Evolutionary conservation across 129 eudicot species (phyloP), one percentile per base, ranked within the genome.

Genomic region (Chrysanthemum makinoi): DNA sequence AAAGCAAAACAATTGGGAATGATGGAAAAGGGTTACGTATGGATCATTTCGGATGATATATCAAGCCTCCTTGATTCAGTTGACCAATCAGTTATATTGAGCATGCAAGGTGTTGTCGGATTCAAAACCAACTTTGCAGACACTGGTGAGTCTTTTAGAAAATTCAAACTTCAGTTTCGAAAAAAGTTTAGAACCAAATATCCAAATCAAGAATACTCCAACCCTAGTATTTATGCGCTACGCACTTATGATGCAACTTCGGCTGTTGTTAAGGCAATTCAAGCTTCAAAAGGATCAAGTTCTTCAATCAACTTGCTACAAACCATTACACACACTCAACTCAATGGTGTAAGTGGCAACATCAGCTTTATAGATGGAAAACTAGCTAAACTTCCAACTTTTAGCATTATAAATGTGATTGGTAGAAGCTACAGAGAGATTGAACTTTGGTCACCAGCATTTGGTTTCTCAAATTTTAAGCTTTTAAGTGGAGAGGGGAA

Each of bases 31-130:
- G 91, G 83, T 4, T 83, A 79, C 66, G 89, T 73, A 2, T 88
- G 96, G 96, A 81, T 88, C 44, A 81, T 88, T 7, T 79, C 89
- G 0, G 89, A 86, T 66, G 91, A 86, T 66, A 64, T 86, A 56
- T 76, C 83, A n/a, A 83, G 80, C 67, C 51, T 83, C 59, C 80
- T 88, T 15, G 84, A 88, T 65, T 79, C 91, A 15, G 46, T 86
- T 59, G 81, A 76, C 50, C 73, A 62, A 24, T 70, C 91, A 1
- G 83, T 83, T 47, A 71, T 81, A 46, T 47, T 67, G 12, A 81
- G 65, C 69, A 83, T 88, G 96, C 83, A 88, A 82, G 91, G 96
- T 61, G 89, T 83, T 52, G 68, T 83, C 26, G 96, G 91, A 13
- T 77, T 86, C 58, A 88, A 77, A 62, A 79, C 78, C 10, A 65